These are phyloP conservation scores for Dictyostelium citrinum DNA, from an alignment of 78 protist genomes.

Conservation along the genomic window DNA sequence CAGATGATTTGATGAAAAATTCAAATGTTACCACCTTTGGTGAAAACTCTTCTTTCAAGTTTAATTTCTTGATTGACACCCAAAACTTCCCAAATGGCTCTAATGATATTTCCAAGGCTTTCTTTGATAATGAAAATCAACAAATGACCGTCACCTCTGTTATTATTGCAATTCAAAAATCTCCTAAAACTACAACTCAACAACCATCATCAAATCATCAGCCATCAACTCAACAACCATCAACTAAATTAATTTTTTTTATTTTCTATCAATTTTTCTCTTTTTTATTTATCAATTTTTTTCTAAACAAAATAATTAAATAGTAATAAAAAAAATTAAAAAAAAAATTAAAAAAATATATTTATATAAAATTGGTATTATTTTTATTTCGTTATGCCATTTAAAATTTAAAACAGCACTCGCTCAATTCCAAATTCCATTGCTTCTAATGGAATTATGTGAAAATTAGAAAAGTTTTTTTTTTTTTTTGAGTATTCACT, in stretches of 20 bases:
- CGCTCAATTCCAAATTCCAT: too few species aligned
- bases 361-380: too few species aligned
- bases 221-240: not conserved
- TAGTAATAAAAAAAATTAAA: not conserved
- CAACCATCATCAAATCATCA: too few species aligned
- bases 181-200: not conserved
- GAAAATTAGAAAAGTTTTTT: too few species aligned
- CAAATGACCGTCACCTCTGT: slow-evolving; percentile 3
- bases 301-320: not conserved
- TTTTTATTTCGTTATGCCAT: too few species aligned
- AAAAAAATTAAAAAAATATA: too few species aligned
- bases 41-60: not conserved
- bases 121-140: not conserved
- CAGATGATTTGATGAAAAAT: not conserved
- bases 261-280: not conserved
- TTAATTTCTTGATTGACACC: slow-evolving; percentile 7
- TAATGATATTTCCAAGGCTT: not conserved
- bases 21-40: not conserved
- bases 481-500: too few species aligned
- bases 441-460: too few species aligned
- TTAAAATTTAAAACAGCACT: too few species aligned
- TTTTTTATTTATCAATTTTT: not conserved
- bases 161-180: not conserved
- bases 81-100: slow-evolving; percentile 11
- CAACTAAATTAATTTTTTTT: not conserved